phyloP scores from a whole-genome alignment of 768 basidiomycete genomes.

The Crassisporium funariophilum region DNA sequence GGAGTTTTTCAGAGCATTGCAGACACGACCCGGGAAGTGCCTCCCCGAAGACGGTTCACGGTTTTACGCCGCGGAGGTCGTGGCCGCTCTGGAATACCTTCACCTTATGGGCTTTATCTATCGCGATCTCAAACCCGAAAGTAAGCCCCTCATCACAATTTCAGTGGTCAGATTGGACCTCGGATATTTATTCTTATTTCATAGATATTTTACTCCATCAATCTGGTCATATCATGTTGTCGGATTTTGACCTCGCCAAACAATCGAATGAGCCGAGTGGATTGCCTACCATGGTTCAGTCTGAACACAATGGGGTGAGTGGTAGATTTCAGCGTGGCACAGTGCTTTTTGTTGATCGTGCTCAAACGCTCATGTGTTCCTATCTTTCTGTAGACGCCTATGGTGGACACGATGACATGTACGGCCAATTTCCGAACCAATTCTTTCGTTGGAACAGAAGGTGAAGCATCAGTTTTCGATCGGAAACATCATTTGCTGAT shows the following conservation, averaged over 20 bases:
- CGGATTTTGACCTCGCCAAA: conserved; percentile 98
- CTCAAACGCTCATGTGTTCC: conserved; percentile 16
- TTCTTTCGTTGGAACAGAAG: conserved; percentile 99
- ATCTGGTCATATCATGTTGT: conserved; percentile 98
- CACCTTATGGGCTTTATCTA: conserved; percentile 99
- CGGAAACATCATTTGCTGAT: conserved; percentile 18
- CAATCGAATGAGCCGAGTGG: conserved; percentile 87
- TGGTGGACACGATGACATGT: conserved; percentile 97
- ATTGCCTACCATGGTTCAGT: conserved; percentile 85
- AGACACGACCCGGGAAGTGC: conserved; percentile 96
- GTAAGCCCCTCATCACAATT: conserved; percentile 53
- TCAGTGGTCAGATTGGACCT: conserved; percentile 12
- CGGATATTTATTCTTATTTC: conserved; percentile 15
- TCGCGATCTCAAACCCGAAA: conserved; percentile 98
- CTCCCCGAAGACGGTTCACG: conserved; percentile 92
- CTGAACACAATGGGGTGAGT: conserved; percentile 87
- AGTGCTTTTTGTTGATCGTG: conserved; percentile 5
- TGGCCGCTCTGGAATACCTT: conserved; percentile 95
- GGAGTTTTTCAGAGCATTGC: conserved; percentile 97
- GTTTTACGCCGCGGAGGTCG: conserved; percentile 98
- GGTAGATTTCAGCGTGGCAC: conserved; percentile 5
- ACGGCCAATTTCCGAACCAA: conserved; percentile 98
- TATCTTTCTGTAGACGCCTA: conserved; percentile 61
- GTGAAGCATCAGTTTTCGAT: conserved; percentile 45
- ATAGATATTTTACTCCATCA: conserved; percentile 96